A percentile compares a stretch with the other conserved stretches of the same genome.
Conservation (phyloP, 2,329 filamentous ascomycete genomes). For the Fusarium scirpi region DNA sequence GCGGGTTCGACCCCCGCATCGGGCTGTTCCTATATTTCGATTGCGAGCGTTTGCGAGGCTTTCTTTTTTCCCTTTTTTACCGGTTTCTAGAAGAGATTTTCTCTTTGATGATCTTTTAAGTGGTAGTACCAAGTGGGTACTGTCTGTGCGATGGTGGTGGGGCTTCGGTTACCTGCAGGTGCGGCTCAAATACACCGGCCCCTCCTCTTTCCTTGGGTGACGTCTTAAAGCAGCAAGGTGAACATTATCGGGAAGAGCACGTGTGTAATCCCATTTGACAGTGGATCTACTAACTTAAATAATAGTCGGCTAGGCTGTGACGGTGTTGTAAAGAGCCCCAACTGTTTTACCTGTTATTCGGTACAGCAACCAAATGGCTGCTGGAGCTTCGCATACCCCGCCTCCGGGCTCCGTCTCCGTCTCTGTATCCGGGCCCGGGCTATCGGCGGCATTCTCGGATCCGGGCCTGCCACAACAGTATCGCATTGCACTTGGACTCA, state of each 20-base stretch:
- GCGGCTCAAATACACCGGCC: constrained; percentile 24
- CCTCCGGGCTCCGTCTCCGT: constrained; percentile 21
- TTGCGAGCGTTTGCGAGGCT: constrained; percentile 31
- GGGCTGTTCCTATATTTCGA: constrained; percentile 52
- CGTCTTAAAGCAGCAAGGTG: constrained; percentile 43
- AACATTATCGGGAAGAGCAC: constrained; percentile 6
- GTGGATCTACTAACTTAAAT: not conserved
- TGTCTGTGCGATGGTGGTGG: constrained; percentile 15
- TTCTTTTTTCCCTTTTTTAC: constrained; percentile 4
- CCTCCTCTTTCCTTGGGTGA: constrained; percentile 20
- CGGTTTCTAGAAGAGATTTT: not conserved
- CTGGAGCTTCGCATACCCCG: constrained; percentile 22
- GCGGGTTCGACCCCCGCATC: constrained; percentile 64
- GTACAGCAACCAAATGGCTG: constrained; percentile 25
- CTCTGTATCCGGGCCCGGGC: constrained; percentile 10
- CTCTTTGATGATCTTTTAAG: not conserved
- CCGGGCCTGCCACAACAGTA: constrained; percentile 25
- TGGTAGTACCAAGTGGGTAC: not conserved
- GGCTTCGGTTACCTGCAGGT: not conserved
- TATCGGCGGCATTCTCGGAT: constrained; percentile 23
- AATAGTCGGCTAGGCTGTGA: not conserved
- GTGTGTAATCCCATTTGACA: not conserved
- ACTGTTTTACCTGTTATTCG: not conserved
- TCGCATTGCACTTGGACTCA: constrained; percentile 30
- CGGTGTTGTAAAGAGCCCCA: not conserved